Evolutionary conservation across 139 green algal species (phyloP), one percentile per base, ranked within the genome.

Genomic region (Picochlorum costavermella): DNA sequence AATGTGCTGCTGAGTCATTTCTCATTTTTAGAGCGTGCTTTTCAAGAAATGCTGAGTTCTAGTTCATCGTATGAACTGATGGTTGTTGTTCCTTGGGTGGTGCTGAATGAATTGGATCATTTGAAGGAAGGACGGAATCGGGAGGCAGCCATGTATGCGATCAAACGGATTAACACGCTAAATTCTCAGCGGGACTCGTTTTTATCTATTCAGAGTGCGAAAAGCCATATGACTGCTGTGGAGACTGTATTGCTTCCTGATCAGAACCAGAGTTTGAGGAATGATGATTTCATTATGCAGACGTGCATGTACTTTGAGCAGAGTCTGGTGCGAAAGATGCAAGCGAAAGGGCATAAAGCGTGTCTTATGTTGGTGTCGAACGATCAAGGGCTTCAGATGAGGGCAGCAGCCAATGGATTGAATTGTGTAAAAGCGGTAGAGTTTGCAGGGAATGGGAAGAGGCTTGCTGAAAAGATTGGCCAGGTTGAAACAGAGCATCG

Each of bases 91-190:
- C 74, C 74, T 43, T 80, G 71, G 65, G 51, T 70, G 12, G 74
- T 80, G 50, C 59, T 80, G 59, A 74, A 73, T 51, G 74, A 80
- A 31, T 70, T 80, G 50, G 74, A 80, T 56, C 50, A 48, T 57
- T 68, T 80, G 6, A 80, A 80, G 61, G 55, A 50, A 28, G n/a
- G 5, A 31, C 11, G 14, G 3, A 36, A 31, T 45, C 6, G 26
- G 6, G 12, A 44, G 9, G 36, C 17, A 66, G 60, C 20, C 10
- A 14, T 56, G 71, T 36, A 31, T 17, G 71, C 71, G 4, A 50
- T 77, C 49, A 28, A 43, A n/a, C 60, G 65, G 26, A 45, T 77
- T 37, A 31, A 58, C 3, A 37, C 11, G 16, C 56, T 77, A 4
- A 65, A 50, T 9, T 28, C 40, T 1, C 20, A 59, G 17, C 31